These are phyloP conservation scores for Aquanectria penicillioides DNA, from an alignment of 2,329 filamentous ascomycete species.

Conservation along the genomic window DNA sequence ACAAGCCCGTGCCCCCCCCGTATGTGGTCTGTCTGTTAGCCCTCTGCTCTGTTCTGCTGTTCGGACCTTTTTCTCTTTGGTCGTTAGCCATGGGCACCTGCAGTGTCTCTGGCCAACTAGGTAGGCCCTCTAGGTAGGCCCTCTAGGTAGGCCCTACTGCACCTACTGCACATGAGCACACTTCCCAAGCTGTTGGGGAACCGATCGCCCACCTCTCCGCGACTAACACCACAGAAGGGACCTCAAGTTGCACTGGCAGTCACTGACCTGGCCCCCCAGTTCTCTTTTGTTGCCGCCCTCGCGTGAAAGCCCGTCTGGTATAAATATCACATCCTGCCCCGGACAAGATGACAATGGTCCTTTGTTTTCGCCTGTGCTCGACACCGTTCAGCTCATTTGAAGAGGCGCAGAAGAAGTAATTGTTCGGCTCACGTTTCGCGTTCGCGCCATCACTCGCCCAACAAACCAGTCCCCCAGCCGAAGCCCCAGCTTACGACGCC, in stretches of 20 bases:
- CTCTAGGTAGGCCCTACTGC: background rate
- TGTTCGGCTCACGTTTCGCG: constrained; percentile 16
- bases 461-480: constrained; percentile 16
- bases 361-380: background rate
- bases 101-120: background rate
- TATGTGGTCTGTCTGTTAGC: constrained; percentile 4
- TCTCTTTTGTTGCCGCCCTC: background rate
- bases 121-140: too few relatives aligned
- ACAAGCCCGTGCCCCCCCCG: background rate
- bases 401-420: constrained; percentile 17
- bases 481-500: constrained; percentile 22
- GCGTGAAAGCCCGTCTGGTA: constrained; percentile 3
- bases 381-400: constrained; percentile 16
- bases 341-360: background rate
- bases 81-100: too few relatives aligned
- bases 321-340: constrained; percentile 23
- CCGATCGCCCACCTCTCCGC: background rate
- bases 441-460: constrained; percentile 13
- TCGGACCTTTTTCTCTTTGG: background rate
- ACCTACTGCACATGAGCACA: background rate
- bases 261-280: background rate
- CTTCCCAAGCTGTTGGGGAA: constrained; percentile 26
- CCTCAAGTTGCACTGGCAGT: too few relatives aligned
- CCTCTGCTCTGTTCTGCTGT: background rate
- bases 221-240: too few relatives aligned